Evolutionary conservation across 192 early-diverging fungal genomes (phyloP).

Genomic region (Coemansia sp.): DNA sequence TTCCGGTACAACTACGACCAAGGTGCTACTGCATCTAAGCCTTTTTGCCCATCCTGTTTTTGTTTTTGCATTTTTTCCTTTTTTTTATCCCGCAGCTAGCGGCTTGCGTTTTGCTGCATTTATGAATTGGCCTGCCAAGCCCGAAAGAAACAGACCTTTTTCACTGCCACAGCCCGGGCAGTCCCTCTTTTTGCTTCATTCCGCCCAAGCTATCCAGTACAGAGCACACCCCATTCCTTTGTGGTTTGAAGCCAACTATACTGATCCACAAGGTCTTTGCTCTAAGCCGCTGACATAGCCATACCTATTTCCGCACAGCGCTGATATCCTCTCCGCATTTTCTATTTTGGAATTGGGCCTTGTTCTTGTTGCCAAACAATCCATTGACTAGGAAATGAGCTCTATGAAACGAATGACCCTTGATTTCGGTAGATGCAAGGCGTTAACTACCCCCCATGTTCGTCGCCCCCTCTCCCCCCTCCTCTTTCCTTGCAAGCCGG

Average conservation of each 20-base stretch:
- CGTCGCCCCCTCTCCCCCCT: neutral
- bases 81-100: constrained; percentile 3
- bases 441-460: neutral
- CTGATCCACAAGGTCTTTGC: constrained; percentile 3
- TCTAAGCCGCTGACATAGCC: neutral
- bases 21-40: constrained; percentile 6
- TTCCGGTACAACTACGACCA: constrained; percentile 2
- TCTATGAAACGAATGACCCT: constrained; percentile 9
- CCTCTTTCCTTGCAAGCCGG: neutral
- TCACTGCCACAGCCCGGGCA: neutral
- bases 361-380: neutral
- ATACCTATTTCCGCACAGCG: neutral
- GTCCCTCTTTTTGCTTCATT: constrained; percentile 12
- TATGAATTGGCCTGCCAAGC: constrained; percentile 10
- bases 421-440: constrained; percentile 7
- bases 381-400: neutral
- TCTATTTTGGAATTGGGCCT: constrained; percentile 1
- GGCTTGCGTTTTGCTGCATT: constrained; percentile 6
- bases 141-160: neutral
- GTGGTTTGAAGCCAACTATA: neutral
- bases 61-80: constrained; percentile 3
- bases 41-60: constrained; percentile 2
- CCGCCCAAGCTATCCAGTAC: neutral
- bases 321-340: constrained; percentile 5
- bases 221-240: neutral